Percentiles rank a stretch among this genome's conserved stretches.
Conservation (phyloP, 1,284 basidiomycete species). For the Somion occarium region DNA sequence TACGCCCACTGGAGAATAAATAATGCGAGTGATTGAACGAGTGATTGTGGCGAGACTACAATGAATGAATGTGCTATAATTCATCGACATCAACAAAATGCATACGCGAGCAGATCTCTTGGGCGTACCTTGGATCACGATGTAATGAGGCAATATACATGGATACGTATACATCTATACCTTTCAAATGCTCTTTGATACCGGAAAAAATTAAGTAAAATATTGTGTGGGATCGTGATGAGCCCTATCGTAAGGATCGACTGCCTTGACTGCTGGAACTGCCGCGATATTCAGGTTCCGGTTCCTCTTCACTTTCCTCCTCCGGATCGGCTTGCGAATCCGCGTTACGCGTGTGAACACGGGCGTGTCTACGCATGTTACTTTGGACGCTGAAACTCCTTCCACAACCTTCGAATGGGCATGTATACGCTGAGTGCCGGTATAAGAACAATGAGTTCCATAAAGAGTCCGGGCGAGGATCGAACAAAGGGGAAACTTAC, state of each 20-base stretch:
- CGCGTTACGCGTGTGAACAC: conserved; percentile 49
- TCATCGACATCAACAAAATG: too few relatives aligned
- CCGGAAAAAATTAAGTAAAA: background rate
- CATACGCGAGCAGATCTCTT: too few relatives aligned
- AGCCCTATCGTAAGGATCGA: conserved; percentile 10
- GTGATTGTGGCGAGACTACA: background rate
- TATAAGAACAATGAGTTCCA: conserved; percentile 10
- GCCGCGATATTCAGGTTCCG: conserved; percentile 10
- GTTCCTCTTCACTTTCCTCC: conserved; percentile 24
- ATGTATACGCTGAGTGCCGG: conserved; percentile 60
- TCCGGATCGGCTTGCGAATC: conserved; percentile 20
- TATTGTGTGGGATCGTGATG: background rate
- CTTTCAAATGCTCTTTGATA: background rate
- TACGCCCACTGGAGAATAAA: background rate
- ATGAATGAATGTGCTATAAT: background rate
- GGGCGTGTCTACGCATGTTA: conserved; percentile 82
- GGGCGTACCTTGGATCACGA: background rate
- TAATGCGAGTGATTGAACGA: background rate
- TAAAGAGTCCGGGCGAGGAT: background rate
- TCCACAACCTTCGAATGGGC: conserved; percentile 70
- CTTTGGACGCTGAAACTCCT: conserved; percentile 81
- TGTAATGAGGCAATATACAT: background rate
- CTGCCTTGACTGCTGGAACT: conserved; percentile 14
- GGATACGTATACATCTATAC: background rate
- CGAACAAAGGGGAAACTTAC: conserved; percentile 39